Conservation (phyloP, 371 early-diverging fungal species). For the Mucor lusitanicus region DNA sequence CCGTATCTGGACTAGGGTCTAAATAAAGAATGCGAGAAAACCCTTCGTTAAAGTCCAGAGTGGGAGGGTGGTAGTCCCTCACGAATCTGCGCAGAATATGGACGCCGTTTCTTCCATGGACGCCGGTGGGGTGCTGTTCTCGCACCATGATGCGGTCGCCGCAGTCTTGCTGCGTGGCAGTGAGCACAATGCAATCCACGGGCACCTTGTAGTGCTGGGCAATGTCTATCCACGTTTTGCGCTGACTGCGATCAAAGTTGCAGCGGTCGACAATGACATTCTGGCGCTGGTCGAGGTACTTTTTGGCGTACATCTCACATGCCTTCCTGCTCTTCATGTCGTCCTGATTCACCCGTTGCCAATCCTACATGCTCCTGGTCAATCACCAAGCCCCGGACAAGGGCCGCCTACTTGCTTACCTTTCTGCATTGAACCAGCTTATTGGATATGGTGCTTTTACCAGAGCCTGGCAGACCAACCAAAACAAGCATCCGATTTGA, state of each 20-base stretch:
- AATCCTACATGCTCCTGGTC: slow-evolving; percentile 7
- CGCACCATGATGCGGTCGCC: slow-evolving; percentile 61
- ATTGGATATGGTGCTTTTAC: slow-evolving; percentile 67
- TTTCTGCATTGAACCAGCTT: slow-evolving; percentile 30
- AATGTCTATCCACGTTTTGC: slow-evolving; percentile 70
- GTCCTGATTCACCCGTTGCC: slow-evolving; percentile 47
- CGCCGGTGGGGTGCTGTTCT: slow-evolving; percentile 72
- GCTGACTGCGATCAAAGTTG: slow-evolving; percentile 76
- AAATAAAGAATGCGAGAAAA: slow-evolving; percentile 55
- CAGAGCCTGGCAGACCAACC: slow-evolving; percentile 71
- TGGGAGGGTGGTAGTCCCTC: slow-evolving; percentile 60
- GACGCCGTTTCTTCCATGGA: slow-evolving; percentile 65
- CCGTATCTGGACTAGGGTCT: slow-evolving; percentile 46
- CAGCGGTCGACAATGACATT: slow-evolving; percentile 77
- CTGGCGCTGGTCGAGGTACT: slow-evolving; percentile 45
- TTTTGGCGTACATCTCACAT: slow-evolving; percentile 52
- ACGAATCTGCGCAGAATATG: slow-evolving; percentile 64
- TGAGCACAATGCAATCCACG: slow-evolving; percentile 75
- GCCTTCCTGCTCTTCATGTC: slow-evolving; percentile 66
- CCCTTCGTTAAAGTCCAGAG: slow-evolving; percentile 55
- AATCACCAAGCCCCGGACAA: too few species aligned
- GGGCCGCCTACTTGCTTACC: slow-evolving; percentile 8
- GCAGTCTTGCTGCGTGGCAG: slow-evolving; percentile 60
- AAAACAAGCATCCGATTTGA: slow-evolving; percentile 45
- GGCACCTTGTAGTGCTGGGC: slow-evolving; percentile 58